Percentiles rank a stretch among this genome's conserved stretches.
phyloP scores from a whole-genome alignment of 208 protist species.

The Plasmodiophora brassicae region DNA sequence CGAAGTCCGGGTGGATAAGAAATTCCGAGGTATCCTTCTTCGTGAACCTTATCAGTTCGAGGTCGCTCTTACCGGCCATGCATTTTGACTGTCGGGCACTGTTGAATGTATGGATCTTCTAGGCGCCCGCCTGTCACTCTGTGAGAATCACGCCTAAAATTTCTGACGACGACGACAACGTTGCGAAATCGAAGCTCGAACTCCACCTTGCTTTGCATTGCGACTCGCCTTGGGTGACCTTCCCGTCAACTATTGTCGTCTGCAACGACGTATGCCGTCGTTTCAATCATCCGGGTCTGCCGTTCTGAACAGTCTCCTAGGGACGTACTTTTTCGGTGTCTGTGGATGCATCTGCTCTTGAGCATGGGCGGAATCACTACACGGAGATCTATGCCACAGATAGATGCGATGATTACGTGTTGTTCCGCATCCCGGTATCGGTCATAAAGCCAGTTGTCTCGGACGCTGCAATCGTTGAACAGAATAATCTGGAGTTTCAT shows the following conservation, averaged over 20 bases:
- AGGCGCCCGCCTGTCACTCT: neutral
- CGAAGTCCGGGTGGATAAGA: neutral
- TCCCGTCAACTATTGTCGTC: neutral
- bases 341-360: neutral
- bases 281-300: neutral
- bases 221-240: neutral
- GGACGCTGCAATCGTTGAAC: neutral
- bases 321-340: neutral
- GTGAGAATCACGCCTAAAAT: neutral
- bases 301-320: neutral
- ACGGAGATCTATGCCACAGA: neutral
- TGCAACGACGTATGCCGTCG: conserved; percentile 6
- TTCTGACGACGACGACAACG: conserved; percentile 5
- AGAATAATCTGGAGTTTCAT: neutral
- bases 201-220: neutral
- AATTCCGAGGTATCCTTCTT: neutral
- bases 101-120: neutral
- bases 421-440: neutral
- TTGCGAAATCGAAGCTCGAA: neutral
- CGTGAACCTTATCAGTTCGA: neutral
- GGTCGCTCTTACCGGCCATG: neutral
- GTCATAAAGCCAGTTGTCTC: neutral
- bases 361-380: neutral
- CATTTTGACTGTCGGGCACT: neutral
- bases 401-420: neutral